Evolutionary conservation across 2,329 filamentous ascomycete species (phyloP), one percentile per base, ranked within the genome.

Genomic region (Fusarium sororula): DNA sequence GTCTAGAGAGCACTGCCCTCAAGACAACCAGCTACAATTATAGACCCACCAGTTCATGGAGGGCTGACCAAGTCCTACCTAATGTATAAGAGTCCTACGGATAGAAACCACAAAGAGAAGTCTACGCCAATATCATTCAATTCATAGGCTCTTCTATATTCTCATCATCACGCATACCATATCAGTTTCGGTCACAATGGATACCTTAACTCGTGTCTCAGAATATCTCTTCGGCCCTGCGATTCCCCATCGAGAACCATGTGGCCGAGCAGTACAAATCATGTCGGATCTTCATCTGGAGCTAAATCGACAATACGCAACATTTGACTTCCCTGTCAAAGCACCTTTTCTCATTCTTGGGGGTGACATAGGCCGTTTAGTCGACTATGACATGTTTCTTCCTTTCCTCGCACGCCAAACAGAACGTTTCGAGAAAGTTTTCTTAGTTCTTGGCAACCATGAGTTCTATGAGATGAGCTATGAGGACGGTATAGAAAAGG

Each of bases 261-360:
- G 75, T 48, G 70, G 70, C 24, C 74, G 74, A 30, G 62, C 53
- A 22, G 73, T 75, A 56, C 79, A 81, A 57, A 74, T 86, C 70
- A 81, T 88, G 66, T 89, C 87, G 2, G 87, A 89, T 70, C 80
- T 88, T 7, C 86, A 88, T 75, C 84, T 88, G 9, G 85, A 89
- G 65, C 76, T 85, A 38, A 80, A 82, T 45, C 76, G 83, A 39
- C 83, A 86, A 65, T 87, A 87, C 68, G 66, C 75, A 12, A 77
- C 79, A 11, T 88, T 82, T 66, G 79, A 80, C 12, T 84, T 88
- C 45, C 80, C 82, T 3, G 81, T 75, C 7, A 78, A 80, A 13
- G 84, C 84, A 4, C 83, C 84, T 0, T 82, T 82, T 66, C 82
- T 89, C 20, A 75, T 88, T 41, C 80, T 89, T 1, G 84, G 81